These are phyloP conservation scores for Huntiella bhutanensis DNA, from an alignment of 2,329 filamentous ascomycete species.

Conservation along the genomic window DNA sequence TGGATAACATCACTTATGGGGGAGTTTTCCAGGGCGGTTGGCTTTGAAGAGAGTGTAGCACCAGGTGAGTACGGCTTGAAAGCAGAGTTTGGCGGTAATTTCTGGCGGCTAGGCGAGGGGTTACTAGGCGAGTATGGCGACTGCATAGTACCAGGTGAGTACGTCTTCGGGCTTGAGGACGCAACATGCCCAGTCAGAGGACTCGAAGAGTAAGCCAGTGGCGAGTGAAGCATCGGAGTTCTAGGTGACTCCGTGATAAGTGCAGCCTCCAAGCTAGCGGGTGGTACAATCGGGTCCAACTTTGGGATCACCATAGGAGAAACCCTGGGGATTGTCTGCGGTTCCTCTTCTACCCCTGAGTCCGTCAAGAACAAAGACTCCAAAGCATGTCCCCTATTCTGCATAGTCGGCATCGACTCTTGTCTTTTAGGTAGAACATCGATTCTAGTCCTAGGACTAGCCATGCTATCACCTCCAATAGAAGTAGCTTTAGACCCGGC, in stretches of 20 bases:
- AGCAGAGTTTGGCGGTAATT: neutral
- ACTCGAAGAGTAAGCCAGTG: conserved; percentile 1
- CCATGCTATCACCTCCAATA: neutral
- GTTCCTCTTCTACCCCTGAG: neutral
- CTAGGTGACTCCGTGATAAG: neutral
- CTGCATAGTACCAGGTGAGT: neutral
- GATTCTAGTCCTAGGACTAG: neutral
- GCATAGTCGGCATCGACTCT: neutral
- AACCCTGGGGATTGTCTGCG: neutral
- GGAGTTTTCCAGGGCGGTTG: neutral
- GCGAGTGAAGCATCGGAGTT: conserved; percentile 3
- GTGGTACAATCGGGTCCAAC: neutral
- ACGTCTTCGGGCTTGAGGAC: neutral
- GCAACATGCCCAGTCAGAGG: neutral
- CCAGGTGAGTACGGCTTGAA: conserved; percentile 10
- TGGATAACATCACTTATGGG: neutral
- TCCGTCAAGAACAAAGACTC: conserved; percentile 6
- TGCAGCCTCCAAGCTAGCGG: conserved; percentile 5
- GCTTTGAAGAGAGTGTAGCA: neutral
- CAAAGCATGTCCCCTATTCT: neutral
- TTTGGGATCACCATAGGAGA: neutral
- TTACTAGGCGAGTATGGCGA: neutral
- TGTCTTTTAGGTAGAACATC: neutral
- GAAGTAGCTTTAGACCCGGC: neutral
- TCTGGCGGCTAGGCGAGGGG: neutral